Evolutionary conservation across 768 basidiomycete species (phyloP), one percentile per base, ranked within the genome.

Genomic region (Phallus indusiatus): DNA sequence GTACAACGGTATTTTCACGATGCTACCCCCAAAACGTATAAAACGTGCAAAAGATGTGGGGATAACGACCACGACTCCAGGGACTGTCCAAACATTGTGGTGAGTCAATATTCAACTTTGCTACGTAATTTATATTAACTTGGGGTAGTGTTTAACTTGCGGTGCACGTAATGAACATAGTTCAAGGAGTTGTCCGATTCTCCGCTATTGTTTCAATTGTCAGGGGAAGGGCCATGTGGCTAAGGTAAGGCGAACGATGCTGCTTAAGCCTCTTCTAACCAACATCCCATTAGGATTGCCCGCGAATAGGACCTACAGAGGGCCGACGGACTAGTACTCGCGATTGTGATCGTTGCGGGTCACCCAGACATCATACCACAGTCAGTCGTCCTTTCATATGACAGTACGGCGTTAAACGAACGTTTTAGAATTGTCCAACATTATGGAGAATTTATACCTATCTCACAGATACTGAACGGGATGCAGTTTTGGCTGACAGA

Each of bases 181-280:
- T 2, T 90, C 90, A 17, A 76, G 84, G 46, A 81, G 82, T 54
- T 92, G 89, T 70, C 88, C 89, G 1, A 85, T 89, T 61, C 84
- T 82, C 70, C 90, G 90, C 70, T 83, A 79, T 0, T 92, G 90
- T 66, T 91, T 82, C 65, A 78, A 75, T 2, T 92, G 90, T 64
- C 86, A 86, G 16, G 88, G 89, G 86, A 88, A 86, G 67, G 90
- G 90, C 1, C 89, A 90, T 66, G 80, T 90, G 56, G 87, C 79
- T 63, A 76, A 73, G 59, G 89, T 88, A 63, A 53, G 78, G 69
- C 12, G 1, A 36, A 48, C 34, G 47, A 28, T 56, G 36, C 28
- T 52, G 14, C 55, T 35, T 21, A 17, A 24, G 10, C 22, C 0
- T 12, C 22, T 47, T 33, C 47, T 42, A 61, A 18, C 48, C 60